A percentile compares a stretch with the other conserved stretches of the same genome.
phyloP scores from a whole-genome alignment of 2,329 filamentous ascomycete genomes.

The Cryphonectria japonica region DNA sequence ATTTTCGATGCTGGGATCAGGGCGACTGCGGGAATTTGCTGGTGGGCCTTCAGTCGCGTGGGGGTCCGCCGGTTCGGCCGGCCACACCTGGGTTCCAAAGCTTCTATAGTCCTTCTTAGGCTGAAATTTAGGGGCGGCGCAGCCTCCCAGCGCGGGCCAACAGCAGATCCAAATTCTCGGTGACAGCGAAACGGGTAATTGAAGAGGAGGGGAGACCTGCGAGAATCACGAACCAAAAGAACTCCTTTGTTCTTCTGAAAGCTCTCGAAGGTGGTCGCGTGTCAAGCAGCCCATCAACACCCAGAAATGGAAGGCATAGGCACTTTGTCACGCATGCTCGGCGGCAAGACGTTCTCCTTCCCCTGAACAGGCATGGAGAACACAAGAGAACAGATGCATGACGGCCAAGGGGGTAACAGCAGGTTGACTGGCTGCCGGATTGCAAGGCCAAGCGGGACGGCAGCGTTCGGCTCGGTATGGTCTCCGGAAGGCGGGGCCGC shows the following conservation, averaged over 20 bases:
- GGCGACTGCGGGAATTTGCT: constrained; percentile 16
- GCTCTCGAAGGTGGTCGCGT: neutral
- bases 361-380: neutral
- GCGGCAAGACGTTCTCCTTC: neutral
- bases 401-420: neutral
- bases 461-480: constrained; percentile 8
- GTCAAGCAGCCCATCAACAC: neutral
- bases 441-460: neutral
- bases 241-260: neutral
- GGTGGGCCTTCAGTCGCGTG: constrained; percentile 17
- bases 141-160: constrained; percentile 17
- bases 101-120: constrained; percentile 23
- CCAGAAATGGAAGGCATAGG: neutral
- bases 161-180: constrained; percentile 18
- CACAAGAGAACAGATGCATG: neutral
- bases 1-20: constrained; percentile 13
- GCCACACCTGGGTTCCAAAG: constrained; percentile 12
- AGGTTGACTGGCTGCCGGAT: constrained; percentile 20
- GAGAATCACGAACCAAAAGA: neutral
- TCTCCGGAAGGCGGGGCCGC: constrained; percentile 26
- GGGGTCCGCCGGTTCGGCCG: constrained; percentile 19
- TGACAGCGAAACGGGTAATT: constrained; percentile 20
- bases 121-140: constrained; percentile 23
- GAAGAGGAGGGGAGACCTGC: neutral
- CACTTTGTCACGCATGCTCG: neutral